These are phyloP conservation scores for Ceratocystis cacaofunesta DNA, from an alignment of 2,329 filamentous ascomycete species.

Conservation along the genomic window DNA sequence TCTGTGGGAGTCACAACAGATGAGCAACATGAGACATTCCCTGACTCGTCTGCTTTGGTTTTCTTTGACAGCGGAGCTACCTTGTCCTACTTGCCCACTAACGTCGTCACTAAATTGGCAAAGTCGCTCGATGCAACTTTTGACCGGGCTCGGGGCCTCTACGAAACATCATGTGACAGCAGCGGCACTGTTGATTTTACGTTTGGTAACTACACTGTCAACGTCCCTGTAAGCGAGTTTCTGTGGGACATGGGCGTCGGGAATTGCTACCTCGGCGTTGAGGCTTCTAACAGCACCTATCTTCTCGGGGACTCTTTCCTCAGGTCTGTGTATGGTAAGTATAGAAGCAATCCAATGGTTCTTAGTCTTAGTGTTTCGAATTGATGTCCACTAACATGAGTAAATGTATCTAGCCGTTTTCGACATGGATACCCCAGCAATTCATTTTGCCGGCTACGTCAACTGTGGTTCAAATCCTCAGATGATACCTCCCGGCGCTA, in stretches of 20 bases:
- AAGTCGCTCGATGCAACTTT: slow-evolving; percentile 31
- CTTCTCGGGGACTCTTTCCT: slow-evolving; percentile 33
- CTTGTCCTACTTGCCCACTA: slow-evolving; percentile 48
- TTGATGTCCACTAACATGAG: neutral
- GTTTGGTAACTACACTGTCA: slow-evolving; percentile 32
- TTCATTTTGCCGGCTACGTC: slow-evolving; percentile 21
- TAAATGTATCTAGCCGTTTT: slow-evolving; percentile 16
- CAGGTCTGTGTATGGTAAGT: slow-evolving; percentile 27
- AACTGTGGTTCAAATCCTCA: slow-evolving; percentile 21
- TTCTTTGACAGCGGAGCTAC: slow-evolving; percentile 54
- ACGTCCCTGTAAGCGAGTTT: slow-evolving; percentile 33
- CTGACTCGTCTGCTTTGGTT: slow-evolving; percentile 28
- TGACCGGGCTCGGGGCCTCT: slow-evolving; percentile 28
- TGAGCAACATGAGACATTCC: slow-evolving; percentile 19
- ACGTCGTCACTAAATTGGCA: slow-evolving; percentile 34
- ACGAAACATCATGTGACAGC: slow-evolving; percentile 33
- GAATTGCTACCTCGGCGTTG: slow-evolving; percentile 33
- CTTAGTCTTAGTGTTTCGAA: too few species aligned
- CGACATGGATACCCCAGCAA: slow-evolving; percentile 21
- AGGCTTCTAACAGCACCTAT: slow-evolving; percentile 25
- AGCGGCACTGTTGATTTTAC: slow-evolving; percentile 33
- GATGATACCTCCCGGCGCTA: slow-evolving; percentile 20
- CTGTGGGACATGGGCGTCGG: slow-evolving; percentile 27
- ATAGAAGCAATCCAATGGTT: neutral
- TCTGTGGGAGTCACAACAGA: slow-evolving; percentile 25